Percentiles rank a stretch among this genome's conserved stretches.
Evolutionary conservation across 164 flowering plant genomes (phyloP).

Genomic region (Macadamia tetraphylla): DNA sequence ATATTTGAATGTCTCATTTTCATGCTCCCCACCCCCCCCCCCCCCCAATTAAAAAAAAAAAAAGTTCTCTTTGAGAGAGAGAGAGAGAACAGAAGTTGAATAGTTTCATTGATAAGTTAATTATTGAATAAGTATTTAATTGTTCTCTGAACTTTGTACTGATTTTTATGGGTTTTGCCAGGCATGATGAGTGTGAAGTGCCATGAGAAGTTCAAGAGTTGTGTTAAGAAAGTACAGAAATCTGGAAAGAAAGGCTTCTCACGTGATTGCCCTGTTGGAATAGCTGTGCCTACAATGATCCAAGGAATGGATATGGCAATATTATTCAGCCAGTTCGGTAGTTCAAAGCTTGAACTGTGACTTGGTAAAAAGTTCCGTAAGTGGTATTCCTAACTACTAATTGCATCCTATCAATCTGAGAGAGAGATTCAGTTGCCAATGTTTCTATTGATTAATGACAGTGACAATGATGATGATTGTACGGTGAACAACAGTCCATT

Average conservation of each 20-base stretch:
- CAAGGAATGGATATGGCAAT: conserved; percentile 97
- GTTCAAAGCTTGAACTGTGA: conserved; percentile 48
- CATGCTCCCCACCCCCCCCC: no score
- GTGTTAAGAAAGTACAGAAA: conserved; percentile 72
- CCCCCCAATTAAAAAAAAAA: no score
- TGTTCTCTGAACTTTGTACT: neutral
- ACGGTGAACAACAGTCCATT: no score
- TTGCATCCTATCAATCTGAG: no score
- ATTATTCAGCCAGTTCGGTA: conserved; percentile 62
- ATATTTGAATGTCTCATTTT: no score
- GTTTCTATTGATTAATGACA: no score
- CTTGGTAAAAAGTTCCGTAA: neutral
- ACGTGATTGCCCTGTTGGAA: conserved; percentile 58
- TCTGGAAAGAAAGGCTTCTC: conserved; percentile 89
- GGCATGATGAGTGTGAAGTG: conserved; percentile 72
- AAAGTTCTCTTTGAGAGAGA: no score
- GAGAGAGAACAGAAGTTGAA: no score
- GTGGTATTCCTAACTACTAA: neutral
- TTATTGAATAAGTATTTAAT: no score
- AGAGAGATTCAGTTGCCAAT: no score
- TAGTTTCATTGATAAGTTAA: no score
- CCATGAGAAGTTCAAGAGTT: conserved; percentile 89
- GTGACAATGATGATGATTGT: no score
- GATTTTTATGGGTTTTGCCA: conserved; percentile 20
- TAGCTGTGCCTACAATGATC: conserved; percentile 77